Evolutionary conservation across 2,329 filamentous ascomycete species (phyloP).

Genomic region (Fusarium sarcochroum): DNA sequence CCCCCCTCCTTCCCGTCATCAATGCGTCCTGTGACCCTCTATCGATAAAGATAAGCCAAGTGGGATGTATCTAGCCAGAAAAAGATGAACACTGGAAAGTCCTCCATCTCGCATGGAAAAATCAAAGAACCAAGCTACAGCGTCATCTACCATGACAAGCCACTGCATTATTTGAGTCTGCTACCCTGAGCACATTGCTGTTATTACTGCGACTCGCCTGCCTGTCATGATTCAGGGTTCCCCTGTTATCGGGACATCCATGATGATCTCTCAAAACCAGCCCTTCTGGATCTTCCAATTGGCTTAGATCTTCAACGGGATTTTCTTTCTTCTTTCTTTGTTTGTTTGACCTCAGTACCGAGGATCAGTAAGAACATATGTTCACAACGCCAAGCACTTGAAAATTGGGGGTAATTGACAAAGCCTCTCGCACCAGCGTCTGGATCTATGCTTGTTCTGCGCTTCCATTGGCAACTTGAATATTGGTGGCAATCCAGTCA

Average conservation of each 20-base stretch:
- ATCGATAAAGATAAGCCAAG: conserved; percentile 38
- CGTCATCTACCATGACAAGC: background rate
- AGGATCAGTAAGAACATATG: conserved; percentile 13
- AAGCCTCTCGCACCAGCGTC: conserved; percentile 10
- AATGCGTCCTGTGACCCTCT: conserved; percentile 38
- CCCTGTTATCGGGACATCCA: conserved; percentile 23
- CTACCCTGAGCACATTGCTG: background rate
- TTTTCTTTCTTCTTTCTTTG: conserved; percentile 1
- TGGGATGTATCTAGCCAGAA: conserved; percentile 11
- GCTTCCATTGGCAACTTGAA: conserved; percentile 21
- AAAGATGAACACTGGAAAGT: conserved; percentile 17
- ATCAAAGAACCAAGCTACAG: background rate
- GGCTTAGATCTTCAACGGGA: conserved; percentile 10
- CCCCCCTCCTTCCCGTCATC: conserved; percentile 42
- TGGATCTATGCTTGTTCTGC: conserved; percentile 10
- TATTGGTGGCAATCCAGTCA: conserved; percentile 30
- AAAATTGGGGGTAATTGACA: conserved; percentile 16
- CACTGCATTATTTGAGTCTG: background rate
- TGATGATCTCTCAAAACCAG: conserved; percentile 24
- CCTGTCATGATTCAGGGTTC: conserved; percentile 29
- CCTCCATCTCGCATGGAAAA: background rate
- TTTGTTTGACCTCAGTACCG: conserved; percentile 1
- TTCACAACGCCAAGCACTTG: conserved; percentile 8
- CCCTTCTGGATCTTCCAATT: conserved; percentile 17
- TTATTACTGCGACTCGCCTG: conserved; percentile 11